Base-by-base conservation (phyloP, 192 early-diverging fungal species). In the Phlyctochytrium bullatum region DNA sequence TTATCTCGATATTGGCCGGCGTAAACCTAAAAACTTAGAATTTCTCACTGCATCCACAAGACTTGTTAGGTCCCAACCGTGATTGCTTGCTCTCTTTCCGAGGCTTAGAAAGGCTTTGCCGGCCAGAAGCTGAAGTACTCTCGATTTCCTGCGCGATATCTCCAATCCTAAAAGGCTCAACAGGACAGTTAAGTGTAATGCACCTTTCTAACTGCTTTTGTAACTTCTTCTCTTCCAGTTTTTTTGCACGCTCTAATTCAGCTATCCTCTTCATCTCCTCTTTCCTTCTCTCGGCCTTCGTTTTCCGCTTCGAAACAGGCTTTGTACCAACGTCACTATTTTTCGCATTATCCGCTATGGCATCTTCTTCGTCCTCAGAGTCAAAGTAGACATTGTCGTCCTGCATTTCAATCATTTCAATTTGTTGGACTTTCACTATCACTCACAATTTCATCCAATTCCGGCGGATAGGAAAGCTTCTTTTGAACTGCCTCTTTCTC, bases 401-500 rank as follows among this genome's bases (percentile, higher is more conserved):
- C 40, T 50, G n/a, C 10, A 67, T n/a, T n/a, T n/a, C n/a, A n/a
- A n/a, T n/a, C n/a, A n/a, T n/a, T n/a, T n/a, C n/a, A n/a, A n/a
- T n/a, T n/a, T n/a, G n/a, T n/a, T n/a, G n/a, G 40, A 20, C 40
- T 20, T 47, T 47, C 40, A 47, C 40, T 20, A 47, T 47, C 40
- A 6, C 10, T 47, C 40, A n/a, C 72, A 4, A 73, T 68, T 36
- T 70, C 64, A 3, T 72, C 77, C 36, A 85, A 67, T 54, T 82
- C 78, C 4, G 72, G 61, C 0, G 83, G 83, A 61, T 82, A 85
- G 27, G 77, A 56, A 23, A 85, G 71, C 65, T 78, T 54, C 40
- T 78, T 63, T 34, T 64, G 59, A 14, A 74, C 51, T 1, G 34
- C 56, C 58, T 73, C 67, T 30, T 63, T 59, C 34, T 59, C 29